These are phyloP conservation scores for Stylosanthes scabra DNA, from an alignment of 331 rosid species.

Conservation along the genomic window DNA sequence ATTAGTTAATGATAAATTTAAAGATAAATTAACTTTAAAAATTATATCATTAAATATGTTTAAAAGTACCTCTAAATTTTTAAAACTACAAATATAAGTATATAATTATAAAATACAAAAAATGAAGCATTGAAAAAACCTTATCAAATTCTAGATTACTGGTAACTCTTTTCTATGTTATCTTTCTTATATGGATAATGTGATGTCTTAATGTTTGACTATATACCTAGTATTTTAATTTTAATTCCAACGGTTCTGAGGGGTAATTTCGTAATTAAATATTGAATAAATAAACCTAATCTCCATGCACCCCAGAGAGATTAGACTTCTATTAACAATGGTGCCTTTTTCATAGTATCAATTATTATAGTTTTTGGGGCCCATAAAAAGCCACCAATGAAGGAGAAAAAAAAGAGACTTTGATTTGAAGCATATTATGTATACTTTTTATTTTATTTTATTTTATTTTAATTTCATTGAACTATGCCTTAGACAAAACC, in stretches of 20 bases:
- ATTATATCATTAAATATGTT: too few relatives aligned
- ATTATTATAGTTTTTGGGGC: slow-evolving; percentile 44
- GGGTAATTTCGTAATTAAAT: slow-evolving; percentile 31
- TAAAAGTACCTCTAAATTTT: too few relatives aligned
- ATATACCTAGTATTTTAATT: background rate
- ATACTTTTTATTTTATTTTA: too few relatives aligned
- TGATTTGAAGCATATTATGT: slow-evolving; percentile 51
- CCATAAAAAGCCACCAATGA: slow-evolving; percentile 44
- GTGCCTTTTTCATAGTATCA: slow-evolving; percentile 44
- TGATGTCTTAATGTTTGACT: slow-evolving; percentile 15
- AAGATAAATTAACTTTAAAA: too few relatives aligned
- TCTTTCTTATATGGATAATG: background rate
- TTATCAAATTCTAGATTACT: background rate
- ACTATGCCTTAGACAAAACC: slow-evolving; percentile 34
- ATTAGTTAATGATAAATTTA: too few relatives aligned
- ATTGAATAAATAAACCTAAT: slow-evolving; percentile 31
- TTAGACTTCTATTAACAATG: slow-evolving; percentile 27
- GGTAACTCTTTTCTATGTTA: background rate
- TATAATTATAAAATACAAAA: too few relatives aligned
- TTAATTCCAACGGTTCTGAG: slow-evolving; percentile 39
- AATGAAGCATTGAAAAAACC: too few relatives aligned
- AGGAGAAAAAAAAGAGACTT: slow-evolving; percentile 43
- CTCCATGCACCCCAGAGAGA: background rate
- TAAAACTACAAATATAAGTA: too few relatives aligned
- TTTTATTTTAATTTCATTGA: slow-evolving; percentile 37